Conservation (phyloP, 1,284 basidiomycete species). For the Schizophyllum amplum region DNA sequence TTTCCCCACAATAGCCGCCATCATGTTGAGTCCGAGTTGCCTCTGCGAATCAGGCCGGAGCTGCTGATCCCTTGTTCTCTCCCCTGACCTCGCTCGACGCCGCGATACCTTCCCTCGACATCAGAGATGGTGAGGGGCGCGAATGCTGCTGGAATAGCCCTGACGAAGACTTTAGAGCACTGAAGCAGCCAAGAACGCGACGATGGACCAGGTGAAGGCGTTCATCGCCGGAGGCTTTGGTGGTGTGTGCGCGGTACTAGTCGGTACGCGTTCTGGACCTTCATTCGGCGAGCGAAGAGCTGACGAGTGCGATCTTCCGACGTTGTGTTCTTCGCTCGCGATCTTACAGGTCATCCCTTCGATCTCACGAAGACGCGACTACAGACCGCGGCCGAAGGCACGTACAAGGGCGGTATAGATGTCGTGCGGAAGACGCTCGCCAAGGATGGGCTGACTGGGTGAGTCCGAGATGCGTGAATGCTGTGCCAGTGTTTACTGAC, state of each 20-base stretch:
- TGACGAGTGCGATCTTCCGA: background rate
- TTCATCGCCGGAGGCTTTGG: constrained; percentile 92
- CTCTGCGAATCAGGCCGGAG: background rate
- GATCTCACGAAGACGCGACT: constrained; percentile 95
- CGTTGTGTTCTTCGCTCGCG: background rate
- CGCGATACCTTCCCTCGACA: background rate
- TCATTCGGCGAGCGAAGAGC: background rate
- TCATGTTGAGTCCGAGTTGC: background rate
- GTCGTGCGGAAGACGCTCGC: constrained; percentile 88
- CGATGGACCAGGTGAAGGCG: constrained; percentile 49
- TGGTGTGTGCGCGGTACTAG: constrained; percentile 80
- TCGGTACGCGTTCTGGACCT: constrained; percentile 49
- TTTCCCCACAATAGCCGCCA: background rate
- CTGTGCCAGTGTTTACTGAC: background rate
- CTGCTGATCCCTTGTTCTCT: background rate
- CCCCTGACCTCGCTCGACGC: background rate
- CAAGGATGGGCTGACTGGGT: constrained; percentile 88
- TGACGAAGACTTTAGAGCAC: background rate
- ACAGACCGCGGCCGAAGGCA: constrained; percentile 87
- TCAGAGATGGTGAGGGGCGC: background rate
- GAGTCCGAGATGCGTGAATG: constrained; percentile 18
- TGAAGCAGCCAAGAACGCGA: background rate
- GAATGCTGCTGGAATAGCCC: background rate
- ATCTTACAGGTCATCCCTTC: constrained; percentile 80
- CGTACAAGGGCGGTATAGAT: constrained; percentile 90